phyloP scores from a whole-genome alignment of 345 rosid genomes.

The Populus nigra region DNA sequence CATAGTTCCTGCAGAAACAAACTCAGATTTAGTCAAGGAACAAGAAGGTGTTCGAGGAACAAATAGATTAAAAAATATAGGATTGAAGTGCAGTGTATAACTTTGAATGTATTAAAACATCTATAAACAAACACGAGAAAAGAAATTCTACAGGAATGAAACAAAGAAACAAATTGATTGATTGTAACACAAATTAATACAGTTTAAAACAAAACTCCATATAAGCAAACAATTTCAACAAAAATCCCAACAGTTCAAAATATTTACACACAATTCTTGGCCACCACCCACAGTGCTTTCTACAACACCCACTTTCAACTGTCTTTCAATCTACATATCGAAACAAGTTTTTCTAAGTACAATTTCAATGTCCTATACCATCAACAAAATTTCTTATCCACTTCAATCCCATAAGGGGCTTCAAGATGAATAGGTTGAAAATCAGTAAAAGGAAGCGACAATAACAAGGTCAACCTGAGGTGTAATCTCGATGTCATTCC shows the following conservation, averaged over 20 bases:
- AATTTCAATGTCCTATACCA: not conserved
- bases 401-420: not conserved
- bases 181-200: not conserved
- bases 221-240: not conserved
- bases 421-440: not conserved
- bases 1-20: slow-evolving; percentile 72
- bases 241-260: not conserved
- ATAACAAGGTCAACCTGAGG: not conserved
- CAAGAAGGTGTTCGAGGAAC: too few relatives aligned
- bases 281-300: not conserved
- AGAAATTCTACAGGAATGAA: not conserved
- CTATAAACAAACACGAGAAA: not conserved
- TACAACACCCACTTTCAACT: not conserved
- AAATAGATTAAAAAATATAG: not conserved
- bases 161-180: not conserved
- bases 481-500: not conserved
- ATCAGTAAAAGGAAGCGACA: not conserved
- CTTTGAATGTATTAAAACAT: not conserved
- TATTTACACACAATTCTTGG: not conserved
- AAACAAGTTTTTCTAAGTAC: not conserved
- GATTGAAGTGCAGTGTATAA: not conserved
- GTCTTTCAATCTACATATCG: not conserved
- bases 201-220: not conserved
- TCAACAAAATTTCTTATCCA: not conserved
- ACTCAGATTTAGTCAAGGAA: not conserved